Percentiles rank a stretch among this genome's conserved stretches.
phyloP scores from a whole-genome alignment of 2,329 filamentous ascomycete genomes.

The Alternaria brassicicola region DNA sequence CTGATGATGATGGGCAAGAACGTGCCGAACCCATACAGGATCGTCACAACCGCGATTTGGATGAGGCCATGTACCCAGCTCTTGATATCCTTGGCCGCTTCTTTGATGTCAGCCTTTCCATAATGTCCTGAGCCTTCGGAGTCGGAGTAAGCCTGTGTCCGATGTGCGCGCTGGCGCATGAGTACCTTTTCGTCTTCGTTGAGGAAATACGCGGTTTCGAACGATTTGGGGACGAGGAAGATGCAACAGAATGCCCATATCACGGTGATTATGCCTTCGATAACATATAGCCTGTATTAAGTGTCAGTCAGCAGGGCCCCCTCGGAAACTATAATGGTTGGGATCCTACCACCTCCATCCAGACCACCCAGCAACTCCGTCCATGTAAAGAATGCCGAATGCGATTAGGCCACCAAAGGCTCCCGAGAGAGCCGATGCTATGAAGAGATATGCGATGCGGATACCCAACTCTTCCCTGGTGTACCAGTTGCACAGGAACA shows the following conservation, averaged over 20 bases:
- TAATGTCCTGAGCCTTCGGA: conserved; percentile 39
- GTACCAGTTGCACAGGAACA: conserved; percentile 42
- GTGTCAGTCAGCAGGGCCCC: accelerated
- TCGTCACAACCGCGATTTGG: conserved; percentile 50
- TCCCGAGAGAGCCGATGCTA: conserved; percentile 33
- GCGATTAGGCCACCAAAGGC: conserved; percentile 41
- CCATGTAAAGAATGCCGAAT: conserved; percentile 39
- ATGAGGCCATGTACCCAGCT: conserved; percentile 44
- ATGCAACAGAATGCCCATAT: conserved; percentile 37
- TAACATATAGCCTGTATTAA: conserved; percentile 32
- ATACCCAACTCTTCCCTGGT: conserved; percentile 40
- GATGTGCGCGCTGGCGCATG: conserved; percentile 38
- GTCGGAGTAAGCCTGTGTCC: conserved; percentile 40
- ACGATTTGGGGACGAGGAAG: conserved; percentile 41
- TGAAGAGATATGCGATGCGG: conserved; percentile 39
- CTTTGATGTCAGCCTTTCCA: conserved; percentile 37
- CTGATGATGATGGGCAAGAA: conserved; percentile 54
- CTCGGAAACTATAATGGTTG: not conserved
- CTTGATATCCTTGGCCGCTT: conserved; percentile 42
- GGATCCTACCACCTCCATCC: conserved; percentile 37
- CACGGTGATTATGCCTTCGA: conserved; percentile 42
- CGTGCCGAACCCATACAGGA: conserved; percentile 50
- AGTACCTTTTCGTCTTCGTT: conserved; percentile 37
- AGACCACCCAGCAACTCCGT: conserved; percentile 30
- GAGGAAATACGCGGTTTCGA: conserved; percentile 44